Evolutionary conservation across 1,284 basidiomycete genomes (phyloP).

Genomic region (Xanthoconium separans): DNA sequence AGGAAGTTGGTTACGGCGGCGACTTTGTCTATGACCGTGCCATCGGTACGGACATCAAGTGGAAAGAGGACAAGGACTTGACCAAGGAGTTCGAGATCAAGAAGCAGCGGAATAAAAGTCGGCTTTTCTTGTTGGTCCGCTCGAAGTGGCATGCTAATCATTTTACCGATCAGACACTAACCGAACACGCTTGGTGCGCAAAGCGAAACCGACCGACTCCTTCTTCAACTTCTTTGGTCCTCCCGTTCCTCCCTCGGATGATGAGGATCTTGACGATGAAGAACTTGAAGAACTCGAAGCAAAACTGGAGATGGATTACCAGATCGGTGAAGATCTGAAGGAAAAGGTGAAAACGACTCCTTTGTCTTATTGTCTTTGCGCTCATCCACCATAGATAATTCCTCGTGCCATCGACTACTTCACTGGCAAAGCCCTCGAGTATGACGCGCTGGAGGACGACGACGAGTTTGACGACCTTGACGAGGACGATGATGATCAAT

Average conservation of each 20-base stretch:
- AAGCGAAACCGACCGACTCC: conserved; percentile 84
- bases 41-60: conserved; percentile 87
- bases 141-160: conserved; percentile 3
- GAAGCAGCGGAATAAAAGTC: conserved; percentile 99
- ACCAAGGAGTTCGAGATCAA: conserved; percentile 98
- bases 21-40: conserved; percentile 96
- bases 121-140: conserved; percentile 24
- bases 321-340: conserved; percentile 98
- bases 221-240: conserved; percentile 99
- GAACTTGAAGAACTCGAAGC: conserved; percentile 89
- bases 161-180: conserved; percentile 71
- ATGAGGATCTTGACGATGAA: conserved; percentile 80
- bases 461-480: conserved; percentile 64
- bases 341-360: conserved; percentile 65
- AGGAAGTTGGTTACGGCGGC: conserved; percentile 90
- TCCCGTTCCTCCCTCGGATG: conserved; percentile 71
- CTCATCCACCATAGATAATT: conserved; percentile 63
- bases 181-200: conserved; percentile 88
- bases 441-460: conserved; percentile 77
- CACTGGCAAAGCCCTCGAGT: conserved; percentile 94
- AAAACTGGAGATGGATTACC: conserved; percentile 95
- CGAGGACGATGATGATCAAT: conserved; percentile 60
- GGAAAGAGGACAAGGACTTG: conserved; percentile 98
- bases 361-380: not conserved
- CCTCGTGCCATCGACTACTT: conserved; percentile 95